These are phyloP conservation scores for Groenewaldozyma auringiensis DNA, from an alignment of 1,139 yeast genomes.

Conservation along the genomic window DNA sequence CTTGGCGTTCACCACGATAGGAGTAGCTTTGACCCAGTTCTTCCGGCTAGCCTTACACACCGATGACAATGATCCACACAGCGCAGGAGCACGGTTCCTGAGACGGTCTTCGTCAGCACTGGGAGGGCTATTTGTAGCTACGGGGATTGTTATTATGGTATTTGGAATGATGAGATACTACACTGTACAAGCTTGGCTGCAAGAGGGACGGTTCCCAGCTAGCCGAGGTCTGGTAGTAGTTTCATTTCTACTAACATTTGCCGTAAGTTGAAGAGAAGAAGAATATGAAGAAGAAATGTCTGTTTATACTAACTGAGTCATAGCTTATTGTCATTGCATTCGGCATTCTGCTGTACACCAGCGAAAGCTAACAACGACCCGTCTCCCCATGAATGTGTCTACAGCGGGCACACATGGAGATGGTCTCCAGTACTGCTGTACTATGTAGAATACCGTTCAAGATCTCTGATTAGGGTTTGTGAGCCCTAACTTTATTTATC, in stretches of 20 bases:
- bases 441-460: no score
- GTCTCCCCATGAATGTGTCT: no score
- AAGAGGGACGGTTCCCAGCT: constrained; percentile 45
- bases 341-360: constrained; percentile 12
- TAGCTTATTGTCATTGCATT: constrained; percentile 14
- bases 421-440: no score
- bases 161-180: constrained; percentile 41
- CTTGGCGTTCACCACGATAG: constrained; percentile 47
- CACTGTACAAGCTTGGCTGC: constrained; percentile 39
- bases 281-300: constrained; percentile 1
- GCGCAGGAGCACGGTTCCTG: constrained; percentile 8
- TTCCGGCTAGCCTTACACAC: constrained; percentile 32
- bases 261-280: constrained; percentile 23
- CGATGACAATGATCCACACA: constrained; percentile 6
- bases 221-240: constrained; percentile 33
- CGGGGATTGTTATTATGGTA: constrained; percentile 36
- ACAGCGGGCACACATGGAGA: no score
- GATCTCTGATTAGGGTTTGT: no score
- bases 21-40: constrained; percentile 50
- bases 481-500: no score
- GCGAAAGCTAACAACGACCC: no score
- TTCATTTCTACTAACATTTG: constrained; percentile 33
- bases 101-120: constrained; percentile 19
- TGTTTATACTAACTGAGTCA: constrained; percentile 1
- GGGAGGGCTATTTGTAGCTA: constrained; percentile 35